Percentiles rank a stretch among this genome's conserved stretches.
phyloP scores from a whole-genome alignment of 2,329 filamentous ascomycete species.

The Apiospora kogelbergensis region DNA sequence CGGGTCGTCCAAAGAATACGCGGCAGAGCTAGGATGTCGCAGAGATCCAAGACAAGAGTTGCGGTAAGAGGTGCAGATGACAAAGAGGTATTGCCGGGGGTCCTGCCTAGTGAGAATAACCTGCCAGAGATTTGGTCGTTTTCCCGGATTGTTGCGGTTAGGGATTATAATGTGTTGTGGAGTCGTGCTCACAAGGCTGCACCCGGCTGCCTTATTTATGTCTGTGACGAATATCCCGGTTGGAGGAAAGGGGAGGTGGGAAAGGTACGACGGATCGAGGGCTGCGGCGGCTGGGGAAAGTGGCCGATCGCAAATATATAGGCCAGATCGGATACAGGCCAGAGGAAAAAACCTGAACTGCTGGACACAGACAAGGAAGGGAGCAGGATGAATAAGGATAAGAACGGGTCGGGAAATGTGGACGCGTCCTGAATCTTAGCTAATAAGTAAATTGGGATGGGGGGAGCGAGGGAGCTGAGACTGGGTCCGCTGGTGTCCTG shows the following conservation, averaged over 20 bases:
- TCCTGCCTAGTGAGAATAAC: background rate
- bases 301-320: conserved; percentile 6
- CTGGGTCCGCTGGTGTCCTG: background rate
- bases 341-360: background rate
- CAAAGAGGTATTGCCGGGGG: background rate
- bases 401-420: conserved; percentile 6
- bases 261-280: background rate
- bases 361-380: background rate
- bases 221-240: background rate
- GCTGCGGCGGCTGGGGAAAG: conserved; percentile 5
- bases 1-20: background rate
- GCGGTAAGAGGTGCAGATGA: conserved; percentile 3
- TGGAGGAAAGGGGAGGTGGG: background rate
- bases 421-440: conserved; percentile 7
- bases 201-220: conserved; percentile 10
- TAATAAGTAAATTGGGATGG: background rate
- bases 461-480: background rate
- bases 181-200: conserved; percentile 8
- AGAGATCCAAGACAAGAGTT: conserved; percentile 3
- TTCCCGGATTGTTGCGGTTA: background rate
- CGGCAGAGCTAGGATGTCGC: background rate
- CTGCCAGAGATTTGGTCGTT: background rate
- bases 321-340: background rate
- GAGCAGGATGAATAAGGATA: conserved; percentile 4
- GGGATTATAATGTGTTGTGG: background rate